Evolutionary conservation across 352 stramenopile species (phyloP).

Genomic region (Globisporangium ultimum): DNA sequence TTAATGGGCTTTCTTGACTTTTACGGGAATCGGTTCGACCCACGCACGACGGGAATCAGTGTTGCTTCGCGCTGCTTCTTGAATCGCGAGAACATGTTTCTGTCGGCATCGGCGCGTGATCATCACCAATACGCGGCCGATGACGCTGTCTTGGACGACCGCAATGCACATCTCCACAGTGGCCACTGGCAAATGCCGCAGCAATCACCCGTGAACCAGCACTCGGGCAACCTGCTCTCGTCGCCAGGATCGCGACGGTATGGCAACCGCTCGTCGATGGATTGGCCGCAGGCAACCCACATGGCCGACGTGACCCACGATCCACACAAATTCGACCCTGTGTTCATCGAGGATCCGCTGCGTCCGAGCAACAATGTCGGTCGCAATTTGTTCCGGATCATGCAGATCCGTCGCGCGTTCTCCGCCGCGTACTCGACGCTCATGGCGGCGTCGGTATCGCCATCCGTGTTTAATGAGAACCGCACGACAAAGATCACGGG

Average conservation of each 20-base stretch:
- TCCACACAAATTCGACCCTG: conserved; percentile 90
- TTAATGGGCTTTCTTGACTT: conserved; percentile 97
- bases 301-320: conserved; percentile 69
- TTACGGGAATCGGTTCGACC: conserved; percentile 94
- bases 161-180: conserved; percentile 20
- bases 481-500: conserved; percentile 53
- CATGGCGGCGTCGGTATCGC: conserved; percentile 54
- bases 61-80: conserved; percentile 80
- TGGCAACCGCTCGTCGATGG: conserved; percentile 65
- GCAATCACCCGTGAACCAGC: conserved; percentile 37
- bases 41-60: conserved; percentile 88
- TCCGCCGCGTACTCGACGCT: conserved; percentile 68
- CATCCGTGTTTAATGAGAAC: conserved; percentile 52
- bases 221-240: conserved; percentile 41
- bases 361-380: conserved; percentile 94
- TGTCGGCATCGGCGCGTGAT: conserved; percentile 19
- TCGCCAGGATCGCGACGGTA: conserved; percentile 61
- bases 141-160: conserved; percentile 50
- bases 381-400: conserved; percentile 95
- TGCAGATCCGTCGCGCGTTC: conserved; percentile 81
- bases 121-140: conserved; percentile 46
- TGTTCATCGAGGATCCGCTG: conserved; percentile 95
- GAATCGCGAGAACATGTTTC: conserved; percentile 58
- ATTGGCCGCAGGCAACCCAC: conserved; percentile 39
- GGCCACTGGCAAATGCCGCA: conserved; percentile 63